A percentile compares a stretch with the other conserved stretches of the same genome.
Conservation (phyloP, 805 yeast genomes). For the Diddensiella caesifluorescens region DNA sequence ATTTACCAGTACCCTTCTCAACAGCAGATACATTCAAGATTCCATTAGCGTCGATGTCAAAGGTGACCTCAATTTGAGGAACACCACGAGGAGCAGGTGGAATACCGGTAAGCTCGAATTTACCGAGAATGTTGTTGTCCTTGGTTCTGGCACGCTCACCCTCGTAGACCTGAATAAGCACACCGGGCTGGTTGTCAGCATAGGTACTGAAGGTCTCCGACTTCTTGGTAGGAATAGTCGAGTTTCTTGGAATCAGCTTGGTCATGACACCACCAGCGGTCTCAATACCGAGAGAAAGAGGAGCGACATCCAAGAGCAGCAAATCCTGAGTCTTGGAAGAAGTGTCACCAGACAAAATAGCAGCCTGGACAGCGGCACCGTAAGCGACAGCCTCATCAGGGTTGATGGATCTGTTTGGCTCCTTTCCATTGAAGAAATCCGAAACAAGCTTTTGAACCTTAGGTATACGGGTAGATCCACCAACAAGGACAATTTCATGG, state of each 20-base stretch:
- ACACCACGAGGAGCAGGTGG: constrained; percentile 99
- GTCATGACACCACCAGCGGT: constrained; percentile 99
- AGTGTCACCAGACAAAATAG: constrained; percentile 92
- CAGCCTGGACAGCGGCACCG: constrained; percentile 99
- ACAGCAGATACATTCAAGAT: constrained; percentile 92
- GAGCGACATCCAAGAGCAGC: constrained; percentile 93
- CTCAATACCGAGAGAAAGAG: constrained; percentile 95
- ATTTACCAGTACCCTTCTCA: constrained; percentile 98
- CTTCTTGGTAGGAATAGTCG: constrained; percentile 96
- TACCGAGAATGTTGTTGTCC: constrained; percentile 95
- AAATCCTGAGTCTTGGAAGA: constrained; percentile 95
- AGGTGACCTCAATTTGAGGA: constrained; percentile 96
- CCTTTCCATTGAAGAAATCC: constrained; percentile 96
- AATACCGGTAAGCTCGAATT: constrained; percentile 92
- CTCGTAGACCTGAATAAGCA: constrained; percentile 91
- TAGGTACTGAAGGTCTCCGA: constrained; percentile 95
- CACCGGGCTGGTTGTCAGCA: constrained; percentile 99
- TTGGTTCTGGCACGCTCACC: constrained; percentile 97
- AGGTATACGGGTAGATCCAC: constrained; percentile 99
- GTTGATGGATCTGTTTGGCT: constrained; percentile 94
- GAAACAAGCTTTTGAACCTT: constrained; percentile 92
- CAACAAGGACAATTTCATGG: constrained; percentile 89
- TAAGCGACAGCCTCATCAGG: constrained; percentile 99
- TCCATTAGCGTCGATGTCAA: constrained; percentile 96
- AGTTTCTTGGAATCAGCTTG: constrained; percentile 96